phyloP scores from a whole-genome alignment of 176 grass and related monocot species.

The Musa beccarii region DNA sequence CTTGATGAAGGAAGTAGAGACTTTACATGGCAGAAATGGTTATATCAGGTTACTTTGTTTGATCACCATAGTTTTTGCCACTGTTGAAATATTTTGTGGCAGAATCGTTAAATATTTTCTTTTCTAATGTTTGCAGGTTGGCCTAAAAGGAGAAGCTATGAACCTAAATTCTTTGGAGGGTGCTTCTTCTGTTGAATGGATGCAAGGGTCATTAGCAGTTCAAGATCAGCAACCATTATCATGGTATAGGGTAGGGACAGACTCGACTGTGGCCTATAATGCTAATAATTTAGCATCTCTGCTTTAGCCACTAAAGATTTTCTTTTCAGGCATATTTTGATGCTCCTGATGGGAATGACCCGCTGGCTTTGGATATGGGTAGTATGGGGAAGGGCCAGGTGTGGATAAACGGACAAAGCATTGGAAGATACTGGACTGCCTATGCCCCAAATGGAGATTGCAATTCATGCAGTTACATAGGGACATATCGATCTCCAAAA shows the following conservation, averaged over 20 bases:
- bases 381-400: constrained; percentile 97
- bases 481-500: constrained; percentile 60
- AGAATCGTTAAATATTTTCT: neutral
- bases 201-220: constrained; percentile 61
- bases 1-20: constrained; percentile 76
- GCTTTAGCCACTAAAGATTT: constrained; percentile 1
- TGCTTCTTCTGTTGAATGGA: constrained; percentile 86
- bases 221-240: constrained; percentile 70
- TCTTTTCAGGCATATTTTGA: constrained; percentile 73
- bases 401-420: constrained; percentile 98
- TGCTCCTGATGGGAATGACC: constrained; percentile 72
- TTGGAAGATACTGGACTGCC: constrained; percentile 73
- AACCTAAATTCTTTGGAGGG: constrained; percentile 91
- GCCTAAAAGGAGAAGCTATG: constrained; percentile 96
- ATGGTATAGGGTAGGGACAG: constrained; percentile 83
- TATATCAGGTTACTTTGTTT: constrained; percentile 55
- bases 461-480: constrained; percentile 56
- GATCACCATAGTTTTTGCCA: neutral
- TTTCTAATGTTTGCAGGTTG: constrained; percentile 43
- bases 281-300: neutral
- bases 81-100: constrained; percentile 1
- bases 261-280: neutral
- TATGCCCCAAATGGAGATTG: constrained; percentile 67
- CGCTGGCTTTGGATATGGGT: constrained; percentile 92
- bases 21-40: constrained; percentile 92